Evolutionary conservation across 2,329 filamentous ascomycete species (phyloP), one percentile per base, ranked within the genome.

Genomic region (Cephalotrichum gorgonifer): DNA sequence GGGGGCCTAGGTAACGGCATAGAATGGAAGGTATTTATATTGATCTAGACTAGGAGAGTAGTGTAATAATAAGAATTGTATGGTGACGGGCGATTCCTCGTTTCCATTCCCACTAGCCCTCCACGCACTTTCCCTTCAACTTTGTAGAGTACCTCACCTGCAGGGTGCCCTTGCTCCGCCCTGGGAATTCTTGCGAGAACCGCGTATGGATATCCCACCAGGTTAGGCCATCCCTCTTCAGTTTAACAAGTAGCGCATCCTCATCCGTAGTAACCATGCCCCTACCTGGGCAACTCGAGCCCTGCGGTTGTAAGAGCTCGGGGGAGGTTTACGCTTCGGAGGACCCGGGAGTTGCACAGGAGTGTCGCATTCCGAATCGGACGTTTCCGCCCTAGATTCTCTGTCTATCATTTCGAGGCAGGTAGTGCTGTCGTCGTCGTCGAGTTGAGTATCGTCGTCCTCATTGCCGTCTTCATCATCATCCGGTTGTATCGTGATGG

Each of bases 71-170:
- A n/a, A n/a, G n/a, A n/a, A n/a, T n/a, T n/a, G n/a, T n/a, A n/a
- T n/a, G n/a, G n/a, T n/a, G n/a, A n/a, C n/a, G n/a, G n/a, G n/a
- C n/a, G n/a, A n/a, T n/a, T n/a, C n/a, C n/a, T n/a, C n/a, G n/a
- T n/a, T n/a, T n/a, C n/a, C n/a, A n/a, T n/a, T n/a, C n/a, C n/a
- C n/a, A n/a, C n/a, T n/a, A n/a, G n/a, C n/a, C n/a, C n/a, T n/a
- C n/a, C n/a, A n/a, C n/a, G 43, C 43, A 15, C 43, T 17, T 45
- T 17, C 43, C 35, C 33, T 48, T 48, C 8, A 48, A 38, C 26
- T 48, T 48, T n/a, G 46, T 48, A 39, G 22, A 48, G 46, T 48
- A 48, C 15, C 33, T 23, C 35, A 48, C 46, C 35, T 48, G 46
- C 22, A 48, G 46, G 46, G 46, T 17, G 15, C 46, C 46, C 35